phyloP scores from a whole-genome alignment of 768 basidiomycete species.

The Russula lepida region DNA sequence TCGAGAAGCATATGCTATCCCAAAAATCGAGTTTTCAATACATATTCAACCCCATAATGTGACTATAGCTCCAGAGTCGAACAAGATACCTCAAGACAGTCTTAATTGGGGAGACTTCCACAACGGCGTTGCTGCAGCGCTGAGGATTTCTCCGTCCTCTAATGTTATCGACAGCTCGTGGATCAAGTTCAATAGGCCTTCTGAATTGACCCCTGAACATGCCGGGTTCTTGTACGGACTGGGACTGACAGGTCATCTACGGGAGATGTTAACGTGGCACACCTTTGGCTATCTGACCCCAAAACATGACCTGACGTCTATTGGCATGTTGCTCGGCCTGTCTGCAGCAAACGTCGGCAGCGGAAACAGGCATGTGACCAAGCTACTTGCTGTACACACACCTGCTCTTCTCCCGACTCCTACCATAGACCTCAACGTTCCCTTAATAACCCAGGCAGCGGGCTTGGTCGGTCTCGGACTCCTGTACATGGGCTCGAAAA shows the following conservation, averaged over 20 bases:
- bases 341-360: constrained; percentile 85
- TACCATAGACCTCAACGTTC: constrained; percentile 81
- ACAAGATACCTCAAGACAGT: constrained; percentile 65
- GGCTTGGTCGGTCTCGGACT: constrained; percentile 84
- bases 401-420: constrained; percentile 86
- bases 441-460: constrained; percentile 82
- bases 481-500: constrained; percentile 80
- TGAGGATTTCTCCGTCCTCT: constrained; percentile 73
- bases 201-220: constrained; percentile 84
- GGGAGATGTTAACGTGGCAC: constrained; percentile 88
- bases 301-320: constrained; percentile 92
- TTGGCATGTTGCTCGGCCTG: constrained; percentile 88
- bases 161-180: constrained; percentile 82
- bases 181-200: constrained; percentile 93
- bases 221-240: constrained; percentile 94
- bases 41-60: constrained; percentile 67
- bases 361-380: constrained; percentile 80
- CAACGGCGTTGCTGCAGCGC: constrained; percentile 88
- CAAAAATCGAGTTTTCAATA: constrained; percentile 69
- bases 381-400: constrained; percentile 85
- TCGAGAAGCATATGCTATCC: constrained; percentile 69
- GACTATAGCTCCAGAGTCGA: constrained; percentile 54
- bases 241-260: constrained; percentile 85
- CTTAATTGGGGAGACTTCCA: constrained; percentile 95
- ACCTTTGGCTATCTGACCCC: constrained; percentile 93